Percentiles rank a stretch among this genome's conserved stretches.
Evolutionary conservation across 2,329 filamentous ascomycete species (phyloP).

Genomic region (Fusarium nelsonii): DNA sequence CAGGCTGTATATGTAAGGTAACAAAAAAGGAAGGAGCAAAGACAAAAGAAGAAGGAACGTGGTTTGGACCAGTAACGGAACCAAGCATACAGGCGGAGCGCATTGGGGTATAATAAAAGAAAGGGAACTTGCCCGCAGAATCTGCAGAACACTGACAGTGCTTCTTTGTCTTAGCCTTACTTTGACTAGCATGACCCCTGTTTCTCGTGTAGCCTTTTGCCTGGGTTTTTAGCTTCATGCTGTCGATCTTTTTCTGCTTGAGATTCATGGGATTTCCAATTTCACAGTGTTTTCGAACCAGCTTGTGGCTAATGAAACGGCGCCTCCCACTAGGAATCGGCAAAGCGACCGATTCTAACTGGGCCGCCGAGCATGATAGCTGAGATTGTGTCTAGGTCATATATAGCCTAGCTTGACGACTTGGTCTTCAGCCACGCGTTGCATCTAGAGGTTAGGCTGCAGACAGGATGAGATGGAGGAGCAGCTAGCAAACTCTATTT

Average conservation of each 20-base stretch:
- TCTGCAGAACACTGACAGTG: slow-evolving; percentile 8
- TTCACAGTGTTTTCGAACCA: neutral
- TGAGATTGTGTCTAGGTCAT: neutral
- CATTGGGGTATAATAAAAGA: slow-evolving; percentile 16
- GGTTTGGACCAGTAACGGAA: neutral
- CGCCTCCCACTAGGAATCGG: neutral
- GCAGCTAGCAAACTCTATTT: slow-evolving; percentile 14
- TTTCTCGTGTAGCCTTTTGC: neutral
- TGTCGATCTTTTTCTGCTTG: slow-evolving; percentile 8
- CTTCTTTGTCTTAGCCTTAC: neutral
- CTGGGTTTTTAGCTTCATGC: neutral
- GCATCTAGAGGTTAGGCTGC: neutral
- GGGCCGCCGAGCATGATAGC: neutral
- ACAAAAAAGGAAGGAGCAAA: neutral
- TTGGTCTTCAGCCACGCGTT: neutral
- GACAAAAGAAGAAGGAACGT: slow-evolving; percentile 11
- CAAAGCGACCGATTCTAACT: neutral
- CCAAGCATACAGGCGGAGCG: neutral
- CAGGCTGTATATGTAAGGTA: too few relatives aligned
- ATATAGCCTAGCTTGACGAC: neutral
- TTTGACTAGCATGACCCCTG: slow-evolving; percentile 13
- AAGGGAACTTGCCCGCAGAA: neutral
- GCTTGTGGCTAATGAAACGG: neutral
- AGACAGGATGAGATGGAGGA: slow-evolving; percentile 1
- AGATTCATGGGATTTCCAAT: neutral